Evolutionary conservation across 176 grass and related monocot genomes (phyloP).

Genomic region (Triticum urartu): DNA sequence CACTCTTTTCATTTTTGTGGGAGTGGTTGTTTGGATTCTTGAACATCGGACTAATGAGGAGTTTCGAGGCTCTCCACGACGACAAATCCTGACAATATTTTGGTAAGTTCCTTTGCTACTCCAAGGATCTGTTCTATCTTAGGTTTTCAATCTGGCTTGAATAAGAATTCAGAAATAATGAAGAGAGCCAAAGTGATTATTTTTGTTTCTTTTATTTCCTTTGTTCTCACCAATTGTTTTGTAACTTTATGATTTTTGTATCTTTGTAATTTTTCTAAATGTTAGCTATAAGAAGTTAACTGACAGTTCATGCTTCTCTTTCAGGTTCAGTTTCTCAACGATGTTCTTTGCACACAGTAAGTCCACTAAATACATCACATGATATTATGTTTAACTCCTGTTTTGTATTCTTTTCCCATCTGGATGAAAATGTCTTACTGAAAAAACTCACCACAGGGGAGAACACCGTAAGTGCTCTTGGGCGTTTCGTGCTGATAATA

Average conservation of each 20-base stretch:
- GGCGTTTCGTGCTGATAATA: slow-evolving; percentile 77
- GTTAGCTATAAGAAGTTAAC: slow-evolving; percentile 25
- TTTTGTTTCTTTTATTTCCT: background rate
- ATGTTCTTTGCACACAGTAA: slow-evolving; percentile 92
- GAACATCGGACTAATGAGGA: slow-evolving; percentile 75
- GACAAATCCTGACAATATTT: slow-evolving; percentile 66
- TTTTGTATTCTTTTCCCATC: background rate
- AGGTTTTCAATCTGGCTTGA: background rate
- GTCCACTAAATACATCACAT: slow-evolving; percentile 35
- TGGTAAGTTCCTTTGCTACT: slow-evolving; percentile 45
- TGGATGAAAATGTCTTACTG: slow-evolving; percentile 13
- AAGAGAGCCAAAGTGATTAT: background rate
- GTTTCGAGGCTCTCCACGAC: slow-evolving; percentile 64
- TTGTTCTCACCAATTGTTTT: background rate
- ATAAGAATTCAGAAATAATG: background rate
- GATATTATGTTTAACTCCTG: slow-evolving; percentile 14
- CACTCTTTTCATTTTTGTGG: slow-evolving; percentile 76
- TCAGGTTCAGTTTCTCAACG: slow-evolving; percentile 97
- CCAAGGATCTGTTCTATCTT: background rate
- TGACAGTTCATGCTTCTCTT: slow-evolving; percentile 23
- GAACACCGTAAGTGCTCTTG: slow-evolving; percentile 57
- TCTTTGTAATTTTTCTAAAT: slow-evolving; percentile 1
- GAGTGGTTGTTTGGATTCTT: slow-evolving; percentile 81
- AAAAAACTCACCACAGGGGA: slow-evolving; percentile 52
- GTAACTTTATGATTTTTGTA: background rate